A percentile compares a stretch with the other conserved stretches of the same genome.
These are phyloP conservation scores for Epichloe coenophiala DNA, from an alignment of 2,329 filamentous ascomycete species.

Conservation along the genomic window DNA sequence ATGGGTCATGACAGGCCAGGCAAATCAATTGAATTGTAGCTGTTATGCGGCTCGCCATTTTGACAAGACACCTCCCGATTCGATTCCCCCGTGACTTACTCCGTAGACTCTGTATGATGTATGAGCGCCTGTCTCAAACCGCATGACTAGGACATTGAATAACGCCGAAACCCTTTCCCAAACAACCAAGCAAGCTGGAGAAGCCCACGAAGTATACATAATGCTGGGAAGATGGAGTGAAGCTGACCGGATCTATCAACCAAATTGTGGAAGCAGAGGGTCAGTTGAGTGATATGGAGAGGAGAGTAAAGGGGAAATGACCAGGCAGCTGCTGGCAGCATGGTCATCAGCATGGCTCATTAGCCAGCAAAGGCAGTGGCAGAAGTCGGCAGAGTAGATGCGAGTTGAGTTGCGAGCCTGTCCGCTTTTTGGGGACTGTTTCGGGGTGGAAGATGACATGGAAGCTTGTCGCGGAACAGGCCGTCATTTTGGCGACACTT, in stretches of 20 bases:
- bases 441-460: background rate
- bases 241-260: no score
- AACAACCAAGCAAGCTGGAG: background rate
- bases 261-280: no score
- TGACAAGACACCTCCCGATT: background rate
- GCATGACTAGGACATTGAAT: background rate
- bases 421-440: background rate
- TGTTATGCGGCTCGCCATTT: background rate
- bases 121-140: background rate
- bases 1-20: background rate
- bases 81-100: background rate
- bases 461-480: background rate
- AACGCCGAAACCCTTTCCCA: conserved; percentile 1
- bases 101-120: background rate
- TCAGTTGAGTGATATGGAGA: no score
- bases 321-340: no score
- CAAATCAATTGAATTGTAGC: background rate
- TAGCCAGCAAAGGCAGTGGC: background rate
- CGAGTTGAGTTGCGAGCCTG: background rate
- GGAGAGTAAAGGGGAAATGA: no score
- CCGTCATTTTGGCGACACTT: background rate
- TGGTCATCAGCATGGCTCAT: no score
- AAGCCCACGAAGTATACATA: no score
- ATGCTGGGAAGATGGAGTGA: no score
- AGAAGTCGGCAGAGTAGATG: background rate